Percentiles rank a stretch among this genome's conserved stretches.
phyloP scores from a whole-genome alignment of 148 eudicot genomes.

The Diospyros lotus region DNA sequence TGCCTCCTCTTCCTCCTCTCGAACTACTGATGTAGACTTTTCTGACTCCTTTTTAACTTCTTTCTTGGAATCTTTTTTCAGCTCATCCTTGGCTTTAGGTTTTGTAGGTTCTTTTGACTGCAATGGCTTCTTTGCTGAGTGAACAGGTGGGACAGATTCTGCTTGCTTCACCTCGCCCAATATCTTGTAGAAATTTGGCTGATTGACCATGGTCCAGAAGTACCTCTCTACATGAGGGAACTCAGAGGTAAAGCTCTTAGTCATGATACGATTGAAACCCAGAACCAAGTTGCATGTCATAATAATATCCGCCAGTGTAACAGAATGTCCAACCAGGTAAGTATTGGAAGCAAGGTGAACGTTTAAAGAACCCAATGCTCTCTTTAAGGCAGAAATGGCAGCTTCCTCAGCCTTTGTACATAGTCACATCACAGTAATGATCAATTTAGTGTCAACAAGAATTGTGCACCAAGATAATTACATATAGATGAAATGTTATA shows the following conservation, averaged over 20 bases:
- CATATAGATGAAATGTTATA: neutral
- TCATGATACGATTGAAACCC: constrained; percentile 6
- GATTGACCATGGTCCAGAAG: constrained; percentile 15
- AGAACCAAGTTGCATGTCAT: constrained; percentile 3
- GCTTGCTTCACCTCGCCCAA: constrained; percentile 4
- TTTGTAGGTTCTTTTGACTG: neutral
- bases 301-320: constrained; percentile 9
- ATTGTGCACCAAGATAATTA: neutral
- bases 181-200: constrained; percentile 8
- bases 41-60: neutral
- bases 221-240: constrained; percentile 62
- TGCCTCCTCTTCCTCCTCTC: constrained; percentile 40
- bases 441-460: neutral
- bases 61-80: neutral
- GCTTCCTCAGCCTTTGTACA: constrained; percentile 52
- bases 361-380: constrained; percentile 6
- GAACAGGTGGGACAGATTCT: neutral
- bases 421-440: neutral
- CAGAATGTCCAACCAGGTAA: constrained; percentile 8
- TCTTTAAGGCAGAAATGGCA: constrained; percentile 38
- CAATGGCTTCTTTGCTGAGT: constrained; percentile 3
- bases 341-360: constrained; percentile 6
- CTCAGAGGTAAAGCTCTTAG: constrained; percentile 2
- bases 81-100: neutral
- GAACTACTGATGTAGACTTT: neutral